Evolutionary conservation across 768 basidiomycete genomes (phyloP).

Genomic region (Kwoniella newhampshirensis): DNA sequence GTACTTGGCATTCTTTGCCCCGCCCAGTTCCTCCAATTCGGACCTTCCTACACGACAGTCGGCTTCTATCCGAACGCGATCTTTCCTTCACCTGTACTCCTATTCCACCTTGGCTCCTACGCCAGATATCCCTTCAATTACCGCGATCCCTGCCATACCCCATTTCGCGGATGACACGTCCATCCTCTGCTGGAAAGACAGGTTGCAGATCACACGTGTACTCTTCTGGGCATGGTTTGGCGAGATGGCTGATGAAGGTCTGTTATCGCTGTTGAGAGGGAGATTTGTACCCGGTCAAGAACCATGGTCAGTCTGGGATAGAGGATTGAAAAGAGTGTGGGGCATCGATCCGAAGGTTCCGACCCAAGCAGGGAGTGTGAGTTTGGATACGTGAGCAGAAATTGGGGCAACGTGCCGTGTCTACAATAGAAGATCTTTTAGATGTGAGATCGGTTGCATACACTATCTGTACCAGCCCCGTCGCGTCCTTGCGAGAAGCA

Average conservation of each 20-base stretch:
- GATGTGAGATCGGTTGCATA: too few relatives aligned
- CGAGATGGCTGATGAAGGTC: constrained; percentile 23
- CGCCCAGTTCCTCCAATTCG: neutral
- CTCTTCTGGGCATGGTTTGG: constrained; percentile 27
- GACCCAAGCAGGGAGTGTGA: constrained; percentile 9
- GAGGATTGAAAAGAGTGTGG: constrained; percentile 16
- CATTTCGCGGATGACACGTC: constrained; percentile 8
- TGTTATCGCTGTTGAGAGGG: constrained; percentile 53
- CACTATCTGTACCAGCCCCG: too few relatives aligned
- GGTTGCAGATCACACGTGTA: constrained; percentile 4
- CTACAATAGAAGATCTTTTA: neutral
- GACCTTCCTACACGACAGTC: neutral
- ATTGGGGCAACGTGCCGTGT: neutral
- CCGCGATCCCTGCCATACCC: too few relatives aligned
- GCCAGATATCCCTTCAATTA: neutral
- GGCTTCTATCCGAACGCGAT: constrained; percentile 17
- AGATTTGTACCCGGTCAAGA: constrained; percentile 60
- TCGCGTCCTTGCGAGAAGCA: too few relatives aligned
- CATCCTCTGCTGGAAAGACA: neutral
- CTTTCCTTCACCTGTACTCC: constrained; percentile 55
- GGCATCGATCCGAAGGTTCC: constrained; percentile 3
- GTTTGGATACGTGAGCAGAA: neutral
- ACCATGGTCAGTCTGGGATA: constrained; percentile 40
- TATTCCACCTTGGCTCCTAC: constrained; percentile 17
- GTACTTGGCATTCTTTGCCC: constrained; percentile 28